Conservation (phyloP, 768 basidiomycete genomes). For the Suillus clintonianus region DNA sequence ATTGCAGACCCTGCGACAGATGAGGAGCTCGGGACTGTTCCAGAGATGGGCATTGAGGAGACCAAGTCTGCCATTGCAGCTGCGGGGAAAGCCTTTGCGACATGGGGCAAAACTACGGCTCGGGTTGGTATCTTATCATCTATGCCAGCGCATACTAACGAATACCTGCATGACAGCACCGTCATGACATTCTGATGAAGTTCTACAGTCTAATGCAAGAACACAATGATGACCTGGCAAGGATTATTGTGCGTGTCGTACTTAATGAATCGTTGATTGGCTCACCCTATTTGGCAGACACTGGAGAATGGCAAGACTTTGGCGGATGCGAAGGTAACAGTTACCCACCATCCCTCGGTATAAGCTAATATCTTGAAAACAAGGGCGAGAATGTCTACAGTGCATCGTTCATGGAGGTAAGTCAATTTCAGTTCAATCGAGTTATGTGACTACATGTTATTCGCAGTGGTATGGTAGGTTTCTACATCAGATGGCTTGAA, state of each 20-base stretch:
- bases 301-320: slow-evolving; percentile 96
- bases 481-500: neutral
- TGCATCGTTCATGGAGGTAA: slow-evolving; percentile 80
- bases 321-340: slow-evolving; percentile 70
- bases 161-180: slow-evolving; percentile 45
- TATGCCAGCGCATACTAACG: neutral
- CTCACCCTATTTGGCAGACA: slow-evolving; percentile 45
- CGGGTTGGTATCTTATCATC: slow-evolving; percentile 52
- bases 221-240: slow-evolving; percentile 82
- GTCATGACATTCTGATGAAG: slow-evolving; percentile 83
- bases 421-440: slow-evolving; percentile 20
- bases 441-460: slow-evolving; percentile 6
- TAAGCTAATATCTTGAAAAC: neutral
- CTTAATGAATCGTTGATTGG: slow-evolving; percentile 3
- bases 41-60: slow-evolving; percentile 87
- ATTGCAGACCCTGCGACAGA: slow-evolving; percentile 85
- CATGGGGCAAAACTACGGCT: slow-evolving; percentile 86
- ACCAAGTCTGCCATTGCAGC: slow-evolving; percentile 83
- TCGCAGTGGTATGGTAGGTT: slow-evolving; percentile 77
- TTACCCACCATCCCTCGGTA: neutral
- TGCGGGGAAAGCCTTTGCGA: slow-evolving; percentile 76
- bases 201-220: slow-evolving; percentile 79
- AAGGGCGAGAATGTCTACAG: slow-evolving; percentile 86
- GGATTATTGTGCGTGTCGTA: slow-evolving; percentile 68
- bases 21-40: slow-evolving; percentile 79